Evolutionary conservation across 306 rosid species (phyloP), one percentile per base, ranked within the genome.

Genomic region (Lupinus albus): DNA sequence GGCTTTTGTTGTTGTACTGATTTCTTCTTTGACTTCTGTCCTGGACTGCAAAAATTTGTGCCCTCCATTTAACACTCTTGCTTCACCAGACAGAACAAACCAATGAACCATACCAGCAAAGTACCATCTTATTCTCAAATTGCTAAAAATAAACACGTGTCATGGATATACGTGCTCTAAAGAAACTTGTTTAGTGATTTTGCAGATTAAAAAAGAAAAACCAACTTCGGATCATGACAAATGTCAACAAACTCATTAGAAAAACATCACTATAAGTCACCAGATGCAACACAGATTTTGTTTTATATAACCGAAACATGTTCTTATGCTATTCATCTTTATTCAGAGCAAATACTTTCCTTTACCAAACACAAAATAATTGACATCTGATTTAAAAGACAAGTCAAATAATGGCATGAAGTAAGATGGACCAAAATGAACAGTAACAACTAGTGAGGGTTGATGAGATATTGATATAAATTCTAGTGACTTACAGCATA

Each of bases 401-500:
- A 70, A 15, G 41, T 51, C 39, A 32, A 70, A 47, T 33, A n/a
- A 35, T 53, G 45, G 28, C 32, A 45, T 45, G 39, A 44, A 33
- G 33, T 42, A 32, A 69, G 33, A 54, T 38, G 72, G 46, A 20
- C 52, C 32, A 4, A 50, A 65, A 50, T 32, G 47, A 66, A 66
- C 20, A 58, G n/a, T 25, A 59, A 51, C 65, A 30, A 57, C 20
- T 71, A 42, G 60, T 7, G 25, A 59, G 36, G 36, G 54, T 2
- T 65, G 38, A 20, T 50, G 54, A 59, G 60, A 64, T 25, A 53
- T 50, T 60, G 20, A 64, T 35, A 73, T 67, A 53, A 78, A 55
- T 41, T 30, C 21, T 10, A 68, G 82, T 7, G 46, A 80, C 91
- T 83, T 78, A 89, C 98, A 66, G 87, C 98, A 70, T 93, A 93